phyloP scores from a whole-genome alignment of 2,329 filamentous ascomycete genomes.

The Fusarium verrucosum region DNA sequence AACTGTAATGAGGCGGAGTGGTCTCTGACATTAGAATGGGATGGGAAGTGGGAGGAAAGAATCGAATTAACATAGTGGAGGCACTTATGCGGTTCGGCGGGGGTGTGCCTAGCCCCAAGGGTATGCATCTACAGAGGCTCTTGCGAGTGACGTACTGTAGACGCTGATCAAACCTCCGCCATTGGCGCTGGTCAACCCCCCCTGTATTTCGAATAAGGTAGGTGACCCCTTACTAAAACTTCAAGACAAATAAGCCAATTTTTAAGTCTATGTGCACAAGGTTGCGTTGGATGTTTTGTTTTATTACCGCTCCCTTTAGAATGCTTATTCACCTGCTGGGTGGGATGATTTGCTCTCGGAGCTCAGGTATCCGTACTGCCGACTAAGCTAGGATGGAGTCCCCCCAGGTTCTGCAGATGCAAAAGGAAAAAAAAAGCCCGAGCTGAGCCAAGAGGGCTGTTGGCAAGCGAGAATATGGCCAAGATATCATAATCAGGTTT shows the following conservation, averaged over 20 bases:
- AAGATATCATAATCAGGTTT: slow-evolving; percentile 19
- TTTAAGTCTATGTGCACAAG: slow-evolving; percentile 33
- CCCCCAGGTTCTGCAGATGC: background rate
- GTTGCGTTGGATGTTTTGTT: slow-evolving; percentile 1
- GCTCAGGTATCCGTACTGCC: no score
- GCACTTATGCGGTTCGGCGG: slow-evolving; percentile 1
- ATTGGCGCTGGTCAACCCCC: background rate
- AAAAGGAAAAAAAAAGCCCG: background rate
- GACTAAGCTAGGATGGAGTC: background rate
- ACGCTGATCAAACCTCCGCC: slow-evolving; percentile 12
- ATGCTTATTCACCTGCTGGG: background rate
- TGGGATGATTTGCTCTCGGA: no score
- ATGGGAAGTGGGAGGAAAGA: background rate
- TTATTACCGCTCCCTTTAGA: slow-evolving; percentile 5
- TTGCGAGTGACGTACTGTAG: slow-evolving; percentile 11
- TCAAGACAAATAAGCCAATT: slow-evolving; percentile 39
- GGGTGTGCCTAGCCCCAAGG: background rate
- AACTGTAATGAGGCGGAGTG: slow-evolving; percentile 1
- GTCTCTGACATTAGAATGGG: background rate
- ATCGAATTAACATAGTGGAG: background rate
- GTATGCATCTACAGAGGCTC: slow-evolving; percentile 21
- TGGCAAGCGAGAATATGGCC: slow-evolving; percentile 9
- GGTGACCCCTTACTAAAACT: slow-evolving; percentile 30
- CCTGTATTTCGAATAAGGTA: background rate
- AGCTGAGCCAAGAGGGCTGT: slow-evolving; percentile 7